Conservation (phyloP, 2,329 filamentous ascomycete species). For the Alternaria arbusti region DNA sequence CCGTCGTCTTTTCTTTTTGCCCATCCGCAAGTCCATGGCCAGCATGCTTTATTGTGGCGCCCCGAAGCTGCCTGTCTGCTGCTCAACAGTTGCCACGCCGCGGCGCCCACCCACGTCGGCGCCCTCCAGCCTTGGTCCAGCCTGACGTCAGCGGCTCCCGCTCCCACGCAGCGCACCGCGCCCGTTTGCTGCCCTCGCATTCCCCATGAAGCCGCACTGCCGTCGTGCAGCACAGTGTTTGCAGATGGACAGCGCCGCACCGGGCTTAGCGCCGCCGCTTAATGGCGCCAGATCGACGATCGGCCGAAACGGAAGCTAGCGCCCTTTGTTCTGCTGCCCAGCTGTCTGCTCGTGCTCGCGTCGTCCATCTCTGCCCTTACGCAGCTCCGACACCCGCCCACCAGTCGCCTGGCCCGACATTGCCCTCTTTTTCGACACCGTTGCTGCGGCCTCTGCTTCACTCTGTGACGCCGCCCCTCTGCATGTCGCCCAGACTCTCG, state of each 20-base stretch:
- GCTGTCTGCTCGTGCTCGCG: not conserved
- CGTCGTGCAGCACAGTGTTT: not conserved
- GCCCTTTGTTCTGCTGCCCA: not conserved
- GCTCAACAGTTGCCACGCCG: not conserved
- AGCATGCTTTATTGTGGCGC: constrained; percentile 3
- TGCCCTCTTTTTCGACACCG: not conserved
- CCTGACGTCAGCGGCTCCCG: constrained; percentile 19
- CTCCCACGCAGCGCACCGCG: not conserved
- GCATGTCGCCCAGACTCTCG: not conserved
- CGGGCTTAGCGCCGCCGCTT: constrained; percentile 1
- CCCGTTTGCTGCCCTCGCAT: not conserved
- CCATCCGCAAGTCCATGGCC: not conserved
- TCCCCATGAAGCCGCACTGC: constrained; percentile 4
- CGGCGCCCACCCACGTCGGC: not conserved
- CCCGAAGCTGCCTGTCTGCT: not conserved
- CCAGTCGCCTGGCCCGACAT: not conserved
- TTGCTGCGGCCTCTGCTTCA: constrained; percentile 4
- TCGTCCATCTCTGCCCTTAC: not conserved
- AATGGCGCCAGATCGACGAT: constrained; percentile 12
- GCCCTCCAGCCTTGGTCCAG: not conserved
- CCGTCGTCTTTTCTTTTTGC: constrained; percentile 4
- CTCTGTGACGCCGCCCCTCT: not conserved
- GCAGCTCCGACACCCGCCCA: not conserved
- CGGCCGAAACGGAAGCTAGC: constrained; percentile 8
- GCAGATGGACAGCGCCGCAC: not conserved